Evolutionary conservation across 108 stramenopile species (phyloP).

Genomic region (Fragilaria crotonensis): DNA sequence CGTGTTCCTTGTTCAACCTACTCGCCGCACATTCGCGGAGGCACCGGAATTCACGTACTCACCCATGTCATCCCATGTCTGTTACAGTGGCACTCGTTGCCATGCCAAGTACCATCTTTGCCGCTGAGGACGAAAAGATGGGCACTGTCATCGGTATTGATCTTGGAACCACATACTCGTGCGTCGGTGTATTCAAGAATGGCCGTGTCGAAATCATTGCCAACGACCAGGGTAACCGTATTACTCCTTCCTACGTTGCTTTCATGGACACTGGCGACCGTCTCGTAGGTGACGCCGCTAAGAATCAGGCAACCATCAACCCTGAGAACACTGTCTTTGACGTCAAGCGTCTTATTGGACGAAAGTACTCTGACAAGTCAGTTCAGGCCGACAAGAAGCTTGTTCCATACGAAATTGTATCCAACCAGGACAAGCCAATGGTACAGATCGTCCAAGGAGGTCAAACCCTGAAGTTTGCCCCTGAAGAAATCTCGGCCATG

Average conservation of each 20-base stretch:
- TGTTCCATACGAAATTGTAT: conserved; percentile 89
- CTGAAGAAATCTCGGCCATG: conserved; percentile 91
- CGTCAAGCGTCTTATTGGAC: conserved; percentile 98
- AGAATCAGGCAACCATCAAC: conserved; percentile 97
- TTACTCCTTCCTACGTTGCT: conserved; percentile 97
- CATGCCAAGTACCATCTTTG: conserved; percentile 30
- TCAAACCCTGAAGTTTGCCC: conserved; percentile 50
- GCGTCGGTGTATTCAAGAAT: too few relatives aligned
- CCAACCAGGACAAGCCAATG: conserved; percentile 81
- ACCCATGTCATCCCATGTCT: too few relatives aligned
- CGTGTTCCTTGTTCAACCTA: too few relatives aligned
- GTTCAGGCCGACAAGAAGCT: too few relatives aligned
- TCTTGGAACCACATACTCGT: too few relatives aligned
- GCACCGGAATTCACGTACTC: too few relatives aligned
- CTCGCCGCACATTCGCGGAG: too few relatives aligned
- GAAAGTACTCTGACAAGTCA: conserved; percentile 91
- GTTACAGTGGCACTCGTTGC: conserved; percentile 47
- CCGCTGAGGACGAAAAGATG: conserved; percentile 48
- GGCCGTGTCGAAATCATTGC: too few relatives aligned
- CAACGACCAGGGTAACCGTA: conserved; percentile 91
- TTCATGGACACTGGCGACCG: conserved; percentile 85
- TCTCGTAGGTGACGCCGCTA: conserved; percentile 97
- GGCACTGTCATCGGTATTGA: too few relatives aligned
- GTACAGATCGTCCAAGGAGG: conserved; percentile 56
- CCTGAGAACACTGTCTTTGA: conserved; percentile 97